A percentile compares a stretch with the other conserved stretches of the same genome.
phyloP scores from a whole-genome alignment of 108 stramenopile genomes.

The Fragilaria radians region DNA sequence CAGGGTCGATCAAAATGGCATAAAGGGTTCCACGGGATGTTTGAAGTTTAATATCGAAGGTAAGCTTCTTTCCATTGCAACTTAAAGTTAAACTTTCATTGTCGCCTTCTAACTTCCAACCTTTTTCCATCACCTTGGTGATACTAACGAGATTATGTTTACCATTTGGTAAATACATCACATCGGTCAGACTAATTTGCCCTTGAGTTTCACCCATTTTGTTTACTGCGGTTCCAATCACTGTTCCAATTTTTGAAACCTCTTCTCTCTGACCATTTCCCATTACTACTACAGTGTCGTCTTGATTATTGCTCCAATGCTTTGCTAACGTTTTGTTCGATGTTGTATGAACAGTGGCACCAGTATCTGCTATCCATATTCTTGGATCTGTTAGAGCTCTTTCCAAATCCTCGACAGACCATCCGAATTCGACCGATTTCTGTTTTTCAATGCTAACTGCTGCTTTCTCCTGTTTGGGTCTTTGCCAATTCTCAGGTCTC shows the following conservation, averaged over 20 bases:
- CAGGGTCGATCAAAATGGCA: slow-evolving; percentile 6
- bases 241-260: background rate
- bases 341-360: background rate
- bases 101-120: slow-evolving; percentile 27
- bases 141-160: slow-evolving; percentile 1
- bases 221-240: slow-evolving; percentile 2
- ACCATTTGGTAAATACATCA: slow-evolving; percentile 10
- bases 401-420: no score
- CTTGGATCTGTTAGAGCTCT: background rate
- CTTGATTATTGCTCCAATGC: background rate
- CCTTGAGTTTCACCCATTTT: background rate
- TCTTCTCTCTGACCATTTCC: no score
- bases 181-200: background rate
- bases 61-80: slow-evolving; percentile 7
- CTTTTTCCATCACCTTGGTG: no score
- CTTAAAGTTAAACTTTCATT: slow-evolving; percentile 6
- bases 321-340: background rate
- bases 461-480: no score
- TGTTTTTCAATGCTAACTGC: no score
- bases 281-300: background rate
- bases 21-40: slow-evolving; percentile 16
- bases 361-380: background rate
- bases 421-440: no score
- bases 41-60: slow-evolving; percentile 28
- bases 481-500: no score